A percentile compares a stretch with the other conserved stretches of the same genome.
These are phyloP conservation scores for Tuber aestivum DNA, from an alignment of 495 filamentous ascomycete genomes.

Conservation along the genomic window DNA sequence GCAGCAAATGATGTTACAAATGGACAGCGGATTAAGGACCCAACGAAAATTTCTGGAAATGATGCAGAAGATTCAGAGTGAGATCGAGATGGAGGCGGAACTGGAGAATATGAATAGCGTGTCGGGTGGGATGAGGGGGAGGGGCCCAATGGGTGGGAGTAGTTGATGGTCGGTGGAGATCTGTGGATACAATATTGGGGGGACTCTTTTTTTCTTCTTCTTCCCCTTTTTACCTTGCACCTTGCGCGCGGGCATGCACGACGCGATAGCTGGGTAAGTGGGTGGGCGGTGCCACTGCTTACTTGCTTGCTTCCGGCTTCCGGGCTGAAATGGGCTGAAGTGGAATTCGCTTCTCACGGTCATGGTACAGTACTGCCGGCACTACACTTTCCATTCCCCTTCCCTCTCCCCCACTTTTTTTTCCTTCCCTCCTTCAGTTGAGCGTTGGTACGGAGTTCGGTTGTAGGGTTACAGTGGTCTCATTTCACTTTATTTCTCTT, in stretches of 20 bases:
- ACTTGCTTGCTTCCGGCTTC: not conserved
- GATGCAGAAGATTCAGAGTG: constrained; percentile 7
- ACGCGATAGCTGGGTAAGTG: not conserved
- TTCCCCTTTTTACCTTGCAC: not conserved
- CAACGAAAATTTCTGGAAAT: not conserved
- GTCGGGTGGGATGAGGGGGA: not conserved
- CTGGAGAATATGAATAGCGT: not conserved
- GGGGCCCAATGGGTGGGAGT: not conserved
- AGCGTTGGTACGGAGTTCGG: not conserved
- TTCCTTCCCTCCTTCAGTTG: not conserved
- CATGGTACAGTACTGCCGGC: not conserved
- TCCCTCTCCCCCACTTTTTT: not conserved
- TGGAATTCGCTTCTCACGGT: not conserved
- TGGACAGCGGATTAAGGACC: not conserved
- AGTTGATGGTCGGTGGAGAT: not conserved
- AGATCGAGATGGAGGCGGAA: not conserved
- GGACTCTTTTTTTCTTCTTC: no score
- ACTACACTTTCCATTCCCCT: not conserved
- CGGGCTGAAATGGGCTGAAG: not conserved
- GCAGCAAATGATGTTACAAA: not conserved
- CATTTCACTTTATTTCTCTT: not conserved
- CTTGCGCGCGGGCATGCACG: not conserved
- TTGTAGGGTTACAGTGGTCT: not conserved
- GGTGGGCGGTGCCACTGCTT: not conserved
- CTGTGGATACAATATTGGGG: not conserved